Evolutionary conservation across 257 asterid species (phyloP).

Genomic region (Pogostemon cablin): DNA sequence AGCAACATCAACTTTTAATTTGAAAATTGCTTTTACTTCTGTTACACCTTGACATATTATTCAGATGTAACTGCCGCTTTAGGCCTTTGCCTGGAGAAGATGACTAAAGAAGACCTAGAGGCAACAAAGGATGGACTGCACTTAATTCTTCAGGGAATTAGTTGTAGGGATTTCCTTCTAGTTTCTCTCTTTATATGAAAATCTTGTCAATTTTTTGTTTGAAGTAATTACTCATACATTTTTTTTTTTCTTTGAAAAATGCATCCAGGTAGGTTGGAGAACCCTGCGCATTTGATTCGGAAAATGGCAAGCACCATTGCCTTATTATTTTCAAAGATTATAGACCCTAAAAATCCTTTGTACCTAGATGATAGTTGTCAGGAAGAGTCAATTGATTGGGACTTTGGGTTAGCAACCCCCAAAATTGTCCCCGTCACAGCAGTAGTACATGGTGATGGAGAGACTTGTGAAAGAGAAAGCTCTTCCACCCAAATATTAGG

Average conservation of each 20-base stretch:
- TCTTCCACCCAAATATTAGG: slow-evolving; percentile 32
- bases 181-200: slow-evolving; percentile 28
- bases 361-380: slow-evolving; percentile 80
- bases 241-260: slow-evolving; percentile 22
- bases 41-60: slow-evolving; percentile 51
- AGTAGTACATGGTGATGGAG: slow-evolving; percentile 37
- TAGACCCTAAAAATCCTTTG: slow-evolving; percentile 91
- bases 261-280: slow-evolving; percentile 88
- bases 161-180: slow-evolving; percentile 55
- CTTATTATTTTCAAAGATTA: slow-evolving; percentile 74
- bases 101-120: slow-evolving; percentile 83
- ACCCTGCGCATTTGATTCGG: slow-evolving; percentile 77
- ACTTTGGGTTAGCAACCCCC: slow-evolving; percentile 60
- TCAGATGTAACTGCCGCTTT: slow-evolving; percentile 90
- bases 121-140: slow-evolving; percentile 78
- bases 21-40: slow-evolving; percentile 2
- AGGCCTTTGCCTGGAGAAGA: slow-evolving; percentile 95
- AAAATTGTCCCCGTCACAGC: slow-evolving; percentile 36
- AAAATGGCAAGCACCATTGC: slow-evolving; percentile 97
- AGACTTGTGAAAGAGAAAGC: slow-evolving; percentile 39
- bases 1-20: slow-evolving; percentile 20
- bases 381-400: slow-evolving; percentile 85
- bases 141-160: slow-evolving; percentile 88
- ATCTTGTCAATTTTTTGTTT: slow-evolving; percentile 22
- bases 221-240: slow-evolving; percentile 17